Evolutionary conservation across 768 basidiomycete genomes (phyloP), one percentile per base, ranked within the genome.

Genomic region (Omphalotus guepiniiformis): DNA sequence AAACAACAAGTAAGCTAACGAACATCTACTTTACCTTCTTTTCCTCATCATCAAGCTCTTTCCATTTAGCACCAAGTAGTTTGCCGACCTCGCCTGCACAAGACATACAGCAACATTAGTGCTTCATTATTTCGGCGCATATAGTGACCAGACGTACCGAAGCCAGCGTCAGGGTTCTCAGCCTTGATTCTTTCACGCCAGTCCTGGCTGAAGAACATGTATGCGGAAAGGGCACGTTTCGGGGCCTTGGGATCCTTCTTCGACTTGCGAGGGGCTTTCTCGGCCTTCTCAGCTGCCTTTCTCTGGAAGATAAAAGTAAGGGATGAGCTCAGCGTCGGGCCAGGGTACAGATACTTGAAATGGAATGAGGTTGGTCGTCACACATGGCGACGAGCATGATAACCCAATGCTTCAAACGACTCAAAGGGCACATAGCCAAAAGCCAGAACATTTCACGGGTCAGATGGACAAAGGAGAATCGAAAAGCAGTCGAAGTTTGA

Each of bases 161-260:
- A 98, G 47, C 85, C 78, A 23, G 91, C 93, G 50, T 93, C 91
- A 40, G 94, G 94, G 72, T 97, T 95, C 72, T 96, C 93, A 49
- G 80, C 62, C 83, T 94, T 95, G 78, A 97, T 89, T 63, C 88
- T 81, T 69, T 94, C 88, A 63, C 94, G 80, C 89, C 91, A 88
- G 67, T 93, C 94, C 66, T 93, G 89, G 58, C 82, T 85, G 78
- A 97, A 98, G 86, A 93, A 93, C 95, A 98, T 96, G 74, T 96
- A 98, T 32, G 95, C 93, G 25, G 93, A 96, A 38, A 96, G 77
- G 0, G 91, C 88, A 45, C 93, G 83, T 73, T 97, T 96, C 52
- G 92, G 93, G 37, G 85, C 81, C 66, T 87, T 86, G 52, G 79
- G 80, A 64, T 92, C 84, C 69, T 90, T 92, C 70, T 86, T 82